Conservation (phyloP, 1,139 yeast genomes). For the Pichia cactophila region DNA sequence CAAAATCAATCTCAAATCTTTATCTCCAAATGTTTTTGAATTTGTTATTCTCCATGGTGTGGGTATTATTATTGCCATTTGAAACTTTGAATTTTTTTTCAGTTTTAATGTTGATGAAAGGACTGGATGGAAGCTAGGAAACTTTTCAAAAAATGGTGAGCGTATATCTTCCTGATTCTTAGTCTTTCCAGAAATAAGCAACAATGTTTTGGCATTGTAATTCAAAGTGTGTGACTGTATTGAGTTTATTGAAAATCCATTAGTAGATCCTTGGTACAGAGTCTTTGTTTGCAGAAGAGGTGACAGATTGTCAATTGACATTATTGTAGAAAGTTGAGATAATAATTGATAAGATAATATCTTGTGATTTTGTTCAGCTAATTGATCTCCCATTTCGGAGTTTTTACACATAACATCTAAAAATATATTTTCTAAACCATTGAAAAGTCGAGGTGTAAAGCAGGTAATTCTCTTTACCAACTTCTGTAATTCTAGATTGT, state of each 20-base stretch:
- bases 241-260: slow-evolving; percentile 83
- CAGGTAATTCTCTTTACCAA: slow-evolving; percentile 2
- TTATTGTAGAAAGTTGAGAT: slow-evolving; percentile 8
- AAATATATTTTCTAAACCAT: slow-evolving; percentile 28
- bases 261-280: slow-evolving; percentile 63
- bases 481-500: not conserved
- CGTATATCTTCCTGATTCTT: slow-evolving; percentile 47
- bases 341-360: slow-evolving; percentile 6
- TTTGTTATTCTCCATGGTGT: slow-evolving; percentile 75
- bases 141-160: slow-evolving; percentile 40
- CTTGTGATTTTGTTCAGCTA: slow-evolving; percentile 2
- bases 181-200: slow-evolving; percentile 60
- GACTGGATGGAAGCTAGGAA: slow-evolving; percentile 36
- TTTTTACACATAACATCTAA: slow-evolving; percentile 34
- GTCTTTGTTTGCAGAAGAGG: slow-evolving; percentile 6
- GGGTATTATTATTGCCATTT: slow-evolving; percentile 6
- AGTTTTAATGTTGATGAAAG: not conserved
- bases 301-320: slow-evolving; percentile 2
- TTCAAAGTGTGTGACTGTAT: slow-evolving; percentile 78
- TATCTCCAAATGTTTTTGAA: slow-evolving; percentile 65
- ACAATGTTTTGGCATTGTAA: slow-evolving; percentile 82
- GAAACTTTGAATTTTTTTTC: slow-evolving; percentile 2
- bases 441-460: slow-evolving; percentile 31
- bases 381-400: slow-evolving; percentile 22
- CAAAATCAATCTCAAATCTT: slow-evolving; percentile 47